Conservation (phyloP, 257 asterid species). For the Voacanga thouarsii region DNA sequence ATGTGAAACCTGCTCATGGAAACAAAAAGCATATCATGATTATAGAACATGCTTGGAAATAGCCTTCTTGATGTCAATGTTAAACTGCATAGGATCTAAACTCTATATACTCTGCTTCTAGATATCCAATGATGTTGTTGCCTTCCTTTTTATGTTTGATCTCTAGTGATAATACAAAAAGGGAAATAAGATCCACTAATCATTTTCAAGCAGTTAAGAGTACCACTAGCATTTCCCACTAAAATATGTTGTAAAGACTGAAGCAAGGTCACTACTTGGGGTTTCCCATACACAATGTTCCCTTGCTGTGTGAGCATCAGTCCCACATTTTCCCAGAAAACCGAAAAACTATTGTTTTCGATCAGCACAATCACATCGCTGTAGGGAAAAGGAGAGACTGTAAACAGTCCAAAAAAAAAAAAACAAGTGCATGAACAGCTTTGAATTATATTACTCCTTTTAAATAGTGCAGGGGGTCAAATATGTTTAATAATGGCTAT, state of each 20-base stretch:
- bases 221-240: background rate
- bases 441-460: constrained; percentile 2
- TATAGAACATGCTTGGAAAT: background rate
- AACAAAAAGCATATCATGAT: no score
- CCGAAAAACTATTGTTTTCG: background rate
- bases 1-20: no score
- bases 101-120: background rate
- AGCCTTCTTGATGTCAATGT: background rate
- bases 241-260: background rate
- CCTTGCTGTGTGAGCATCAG: background rate
- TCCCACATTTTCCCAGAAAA: background rate
- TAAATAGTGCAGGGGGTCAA: constrained; percentile 18
- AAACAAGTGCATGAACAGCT: constrained; percentile 6
- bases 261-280: background rate
- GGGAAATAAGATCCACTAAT: background rate
- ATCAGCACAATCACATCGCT: background rate
- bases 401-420: constrained; percentile 1
- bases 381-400: constrained; percentile 1
- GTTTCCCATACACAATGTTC: background rate
- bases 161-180: background rate
- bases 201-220: background rate
- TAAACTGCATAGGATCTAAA: background rate
- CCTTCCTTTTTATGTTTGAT: background rate
- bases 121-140: background rate
- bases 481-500: constrained; percentile 6